Evolutionary conservation across 2,329 filamentous ascomycete species (phyloP).

Genomic region (Blumeria graminis): DNA sequence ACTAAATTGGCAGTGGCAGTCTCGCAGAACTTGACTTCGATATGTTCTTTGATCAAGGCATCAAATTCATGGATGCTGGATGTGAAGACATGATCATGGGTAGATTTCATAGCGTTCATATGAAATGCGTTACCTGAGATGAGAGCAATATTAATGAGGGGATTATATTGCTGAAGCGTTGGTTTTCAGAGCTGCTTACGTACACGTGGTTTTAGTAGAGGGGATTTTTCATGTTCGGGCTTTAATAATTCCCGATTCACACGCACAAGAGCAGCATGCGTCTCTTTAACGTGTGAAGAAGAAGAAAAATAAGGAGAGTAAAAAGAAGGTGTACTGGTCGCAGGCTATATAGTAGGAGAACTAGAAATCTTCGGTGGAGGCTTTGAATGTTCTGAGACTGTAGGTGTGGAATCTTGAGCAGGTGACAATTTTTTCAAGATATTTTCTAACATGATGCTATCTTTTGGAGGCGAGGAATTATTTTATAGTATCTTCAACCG

Average conservation of each 20-base stretch:
- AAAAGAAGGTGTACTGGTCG: background rate
- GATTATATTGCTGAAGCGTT: background rate
- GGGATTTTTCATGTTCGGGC: background rate
- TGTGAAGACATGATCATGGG: background rate
- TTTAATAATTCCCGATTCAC: background rate
- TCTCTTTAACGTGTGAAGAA: background rate
- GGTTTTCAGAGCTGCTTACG: background rate
- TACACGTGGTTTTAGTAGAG: background rate
- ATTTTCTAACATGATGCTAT: too few relatives aligned
- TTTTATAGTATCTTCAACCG: too few relatives aligned
- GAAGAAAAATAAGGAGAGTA: background rate
- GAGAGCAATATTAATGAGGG: background rate
- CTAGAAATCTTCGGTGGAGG: background rate
- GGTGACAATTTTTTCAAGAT: too few relatives aligned
- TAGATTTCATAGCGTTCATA: background rate
- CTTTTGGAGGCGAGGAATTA: too few relatives aligned
- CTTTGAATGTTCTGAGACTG: background rate
- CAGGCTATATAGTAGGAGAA: background rate
- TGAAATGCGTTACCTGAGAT: background rate
- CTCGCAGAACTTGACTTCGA: too few relatives aligned
- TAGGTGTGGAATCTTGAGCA: background rate
- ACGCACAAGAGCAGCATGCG: background rate
- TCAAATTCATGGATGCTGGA: background rate
- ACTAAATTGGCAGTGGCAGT: too few relatives aligned
- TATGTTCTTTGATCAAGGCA: background rate